A percentile compares a stretch with the other conserved stretches of the same genome.
These are phyloP conservation scores for Geosiphon pyriformis DNA, from an alignment of 192 early-diverging fungal genomes.

Conservation along the genomic window DNA sequence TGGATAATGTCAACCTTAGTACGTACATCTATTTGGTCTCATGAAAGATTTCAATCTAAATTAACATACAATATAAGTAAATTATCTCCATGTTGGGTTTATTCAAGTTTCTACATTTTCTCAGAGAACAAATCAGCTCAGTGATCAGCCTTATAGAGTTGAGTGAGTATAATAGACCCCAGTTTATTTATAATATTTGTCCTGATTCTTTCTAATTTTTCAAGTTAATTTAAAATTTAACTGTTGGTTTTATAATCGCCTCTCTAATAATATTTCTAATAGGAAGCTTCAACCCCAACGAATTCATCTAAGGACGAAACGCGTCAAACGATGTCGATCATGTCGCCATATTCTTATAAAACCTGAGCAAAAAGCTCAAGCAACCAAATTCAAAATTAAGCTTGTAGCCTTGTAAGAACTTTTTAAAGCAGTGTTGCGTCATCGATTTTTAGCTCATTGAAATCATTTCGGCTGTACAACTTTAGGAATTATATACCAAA, in stretches of 20 bases:
- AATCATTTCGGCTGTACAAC: background rate
- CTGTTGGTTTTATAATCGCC: too few relatives aligned
- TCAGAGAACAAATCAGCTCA: constrained; percentile 57
- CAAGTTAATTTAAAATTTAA: background rate
- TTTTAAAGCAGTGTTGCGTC: background rate
- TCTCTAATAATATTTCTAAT: too few relatives aligned
- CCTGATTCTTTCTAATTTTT: background rate
- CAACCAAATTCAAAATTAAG: constrained; percentile 84
- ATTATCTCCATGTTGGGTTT: too few relatives aligned
- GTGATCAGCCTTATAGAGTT: constrained; percentile 54
- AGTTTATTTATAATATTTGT: constrained; percentile 12
- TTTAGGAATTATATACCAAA: constrained; percentile 70
- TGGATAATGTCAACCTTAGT: constrained; percentile 42
- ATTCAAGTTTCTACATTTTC: constrained; percentile 47
- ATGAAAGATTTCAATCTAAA: too few relatives aligned
- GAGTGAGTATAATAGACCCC: constrained; percentile 25
- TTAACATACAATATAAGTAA: too few relatives aligned
- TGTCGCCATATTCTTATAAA: constrained; percentile 90
- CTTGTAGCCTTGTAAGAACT: constrained; percentile 69
- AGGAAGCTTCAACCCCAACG: constrained; percentile 74
- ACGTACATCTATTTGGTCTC: too few relatives aligned
- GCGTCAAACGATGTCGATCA: constrained; percentile 74
- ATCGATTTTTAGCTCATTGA: background rate
- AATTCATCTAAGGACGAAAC: constrained; percentile 81
- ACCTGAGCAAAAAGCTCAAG: constrained; percentile 87